Base-by-base conservation (phyloP, 2,329 filamentous ascomycete species). In the Orbilia blumenaviensis region DNA sequence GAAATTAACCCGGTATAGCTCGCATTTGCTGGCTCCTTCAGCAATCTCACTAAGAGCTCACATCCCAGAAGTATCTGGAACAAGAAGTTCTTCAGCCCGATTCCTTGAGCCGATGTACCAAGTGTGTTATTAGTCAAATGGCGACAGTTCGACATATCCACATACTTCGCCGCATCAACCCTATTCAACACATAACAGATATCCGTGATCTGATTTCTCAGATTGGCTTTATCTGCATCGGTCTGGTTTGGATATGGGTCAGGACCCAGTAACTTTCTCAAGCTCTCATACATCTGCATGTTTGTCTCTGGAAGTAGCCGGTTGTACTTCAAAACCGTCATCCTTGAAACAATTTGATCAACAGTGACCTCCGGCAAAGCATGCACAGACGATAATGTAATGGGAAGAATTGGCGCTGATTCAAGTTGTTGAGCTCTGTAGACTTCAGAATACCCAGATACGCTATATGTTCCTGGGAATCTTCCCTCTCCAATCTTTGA, bases 181-280 rank as follows among this genome's bases (percentile, higher is more conserved):
- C 71, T 42, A 27, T 75, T 75, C 38, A 75, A 27, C 3, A 75
- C 71, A 38, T 75, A 75, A 36, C 71, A 75, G 56, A 75, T 75
- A 50, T 75, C 71, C 1, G 71, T 75, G n/a, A 68, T 75, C n/a
- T 75, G 71, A 29, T 75, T 75, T 29, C 56, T 67, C 41, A 75
- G 36, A 58, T 63, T 75, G 46, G 71, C 71, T 48, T 75, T 75
- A 25, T 75, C 71, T 6, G 71, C 71, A n/a, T 75, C 71, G n/a
- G 71, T 66, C 38, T 75, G 71, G 41, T 75, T 75, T 34, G 71
- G 71, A 23, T 75, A 75, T 10, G 71, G 71, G 25, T 75, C 71
- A 14, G 71, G 56, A 7, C 71, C 71, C 27, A 75, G 29, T 34
- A 75, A 64, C 46, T 75, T 75, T 50, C 71, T 67, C 54, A 75